phyloP scores from a whole-genome alignment of 2,329 filamentous ascomycete genomes.

The Didymella pinodella region DNA sequence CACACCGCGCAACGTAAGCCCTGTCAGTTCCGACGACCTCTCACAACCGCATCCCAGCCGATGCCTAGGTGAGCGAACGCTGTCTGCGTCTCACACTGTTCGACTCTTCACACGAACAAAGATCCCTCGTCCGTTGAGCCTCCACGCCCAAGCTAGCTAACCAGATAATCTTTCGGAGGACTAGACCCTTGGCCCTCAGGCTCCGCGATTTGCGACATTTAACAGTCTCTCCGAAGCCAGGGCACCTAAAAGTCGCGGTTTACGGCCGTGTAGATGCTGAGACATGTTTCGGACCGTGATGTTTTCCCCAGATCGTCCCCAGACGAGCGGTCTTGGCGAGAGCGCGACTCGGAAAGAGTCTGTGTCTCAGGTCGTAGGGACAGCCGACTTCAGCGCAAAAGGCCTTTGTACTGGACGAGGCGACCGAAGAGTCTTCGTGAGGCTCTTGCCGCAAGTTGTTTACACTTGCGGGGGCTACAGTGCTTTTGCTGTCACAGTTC shows the following conservation, averaged over 20 bases:
- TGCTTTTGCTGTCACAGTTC: too few relatives aligned
- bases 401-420: too few relatives aligned
- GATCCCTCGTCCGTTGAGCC: not conserved
- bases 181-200: slow-evolving; percentile 12
- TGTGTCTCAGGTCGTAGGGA: not conserved
- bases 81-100: not conserved
- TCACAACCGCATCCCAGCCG: not conserved
- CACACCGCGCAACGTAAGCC: slow-evolving; percentile 1
- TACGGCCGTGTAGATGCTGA: slow-evolving; percentile 1
- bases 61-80: not conserved
- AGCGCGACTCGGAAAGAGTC: not conserved
- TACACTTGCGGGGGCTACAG: too few relatives aligned
- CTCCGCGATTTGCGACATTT: slow-evolving; percentile 11
- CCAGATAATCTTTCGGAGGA: slow-evolving; percentile 11
- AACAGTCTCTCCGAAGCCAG: not conserved
- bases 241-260: not conserved
- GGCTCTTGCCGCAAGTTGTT: too few relatives aligned
- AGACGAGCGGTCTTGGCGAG: not conserved
- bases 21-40: not conserved
- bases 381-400: too few relatives aligned
- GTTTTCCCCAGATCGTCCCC: slow-evolving; percentile 4
- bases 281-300: slow-evolving; percentile 1
- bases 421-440: too few relatives aligned
- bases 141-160: slow-evolving; percentile 3
- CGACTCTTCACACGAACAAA: not conserved